Evolutionary conservation across 805 yeast genomes (phyloP).

Genomic region (Barnettozyma californica): DNA sequence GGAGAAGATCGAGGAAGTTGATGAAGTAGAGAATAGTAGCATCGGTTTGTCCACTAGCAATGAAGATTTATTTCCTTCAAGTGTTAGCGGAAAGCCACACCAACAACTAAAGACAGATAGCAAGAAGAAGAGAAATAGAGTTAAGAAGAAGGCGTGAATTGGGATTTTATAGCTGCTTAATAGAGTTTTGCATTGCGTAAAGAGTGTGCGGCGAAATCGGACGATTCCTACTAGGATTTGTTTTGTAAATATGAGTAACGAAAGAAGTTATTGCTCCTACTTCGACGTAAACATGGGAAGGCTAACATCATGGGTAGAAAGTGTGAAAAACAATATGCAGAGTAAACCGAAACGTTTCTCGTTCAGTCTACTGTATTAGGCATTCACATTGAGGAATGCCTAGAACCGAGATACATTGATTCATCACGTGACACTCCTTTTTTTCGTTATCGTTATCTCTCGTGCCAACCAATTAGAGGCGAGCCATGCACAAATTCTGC

Average conservation of each 20-base stretch:
- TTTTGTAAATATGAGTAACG: no score
- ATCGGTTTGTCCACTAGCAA: not conserved
- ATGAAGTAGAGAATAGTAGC: not conserved
- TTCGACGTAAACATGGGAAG: no score
- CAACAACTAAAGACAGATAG: not conserved
- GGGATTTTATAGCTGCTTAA: conserved; percentile 2
- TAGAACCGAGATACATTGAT: no score
- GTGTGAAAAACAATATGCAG: no score
- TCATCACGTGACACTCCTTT: not conserved
- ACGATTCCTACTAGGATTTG: no score
- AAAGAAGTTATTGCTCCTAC: no score
- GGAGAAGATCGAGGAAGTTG: conserved; percentile 2
- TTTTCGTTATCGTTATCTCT: conserved; percentile 1
- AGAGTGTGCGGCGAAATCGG: not conserved
- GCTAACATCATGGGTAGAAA: no score
- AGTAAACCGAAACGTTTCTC: no score
- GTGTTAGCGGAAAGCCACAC: not conserved
- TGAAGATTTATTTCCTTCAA: not conserved
- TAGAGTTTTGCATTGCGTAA: conserved; percentile 4
- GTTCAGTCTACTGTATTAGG: no score
- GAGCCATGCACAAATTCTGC: not conserved
- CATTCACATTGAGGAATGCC: no score
- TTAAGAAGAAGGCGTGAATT: conserved; percentile 7
- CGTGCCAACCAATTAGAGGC: not conserved
- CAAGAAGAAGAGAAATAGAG: conserved; percentile 12